Base-by-base conservation (phyloP, 306 rosid genomes). In the Erythrophleum fordii region DNA sequence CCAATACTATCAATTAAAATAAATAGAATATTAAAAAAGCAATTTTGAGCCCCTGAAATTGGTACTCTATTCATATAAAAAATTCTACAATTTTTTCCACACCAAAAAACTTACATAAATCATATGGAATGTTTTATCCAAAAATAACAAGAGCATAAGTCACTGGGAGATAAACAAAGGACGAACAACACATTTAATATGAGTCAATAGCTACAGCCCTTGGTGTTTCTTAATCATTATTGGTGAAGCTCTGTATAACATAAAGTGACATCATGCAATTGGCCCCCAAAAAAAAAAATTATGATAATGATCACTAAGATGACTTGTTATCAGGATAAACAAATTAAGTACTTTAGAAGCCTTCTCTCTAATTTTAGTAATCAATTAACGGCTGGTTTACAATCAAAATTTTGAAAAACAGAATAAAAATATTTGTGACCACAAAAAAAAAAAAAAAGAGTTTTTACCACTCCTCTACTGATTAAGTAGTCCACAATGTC, bases 401-500 rank as follows among this genome's bases (percentile, higher is more conserved):
- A 66, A 18, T 1, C 1, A 37, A 2, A n/a, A 37, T 18, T 18
- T 49, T 35, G 28, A 37, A n/a, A 35, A 20, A 6, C 1, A 68
- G 35, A 11, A 42, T 22, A 68, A 3, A 37, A 41, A 29, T 29
- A 61, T 31, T 31, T 29, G 22, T 66, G 29, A 17, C n/a, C n/a
- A n/a, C n/a, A n/a, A n/a, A n/a, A n/a, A n/a, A n/a, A n/a, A n/a
- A 77, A 71, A 81, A 62, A 20, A 65, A 2, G 16, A 41, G 44
- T 34, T 60, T 96, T 88, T 72, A 94, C 97, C 94, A 85, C 99
- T 84, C 86, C 87, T 86, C 64, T 88, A 75, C 75, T 59, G 76
- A 95, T 90, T 55, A 95, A 92, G 82, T 85, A 90, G 67, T 93
- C 92, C 77, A 90, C 90, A 56, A 93, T 72, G 14, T 84, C 83